Conservation (phyloP, 2,329 filamentous ascomycete species). For the Pochonia chlamydosporia region DNA sequence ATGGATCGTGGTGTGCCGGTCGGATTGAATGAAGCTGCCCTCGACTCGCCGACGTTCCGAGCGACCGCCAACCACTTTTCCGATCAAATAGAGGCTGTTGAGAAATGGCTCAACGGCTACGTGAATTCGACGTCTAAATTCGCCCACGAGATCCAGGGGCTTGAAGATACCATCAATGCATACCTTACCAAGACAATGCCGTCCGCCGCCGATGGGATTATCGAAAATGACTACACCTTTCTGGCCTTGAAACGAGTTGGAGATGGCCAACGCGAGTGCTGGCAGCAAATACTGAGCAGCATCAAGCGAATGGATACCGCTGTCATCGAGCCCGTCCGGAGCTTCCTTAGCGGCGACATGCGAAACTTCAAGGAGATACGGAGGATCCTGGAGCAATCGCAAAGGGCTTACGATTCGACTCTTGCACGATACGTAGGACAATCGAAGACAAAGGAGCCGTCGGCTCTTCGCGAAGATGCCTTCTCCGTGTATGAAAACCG, state of each 20-base stretch:
- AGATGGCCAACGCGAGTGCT: conserved; percentile 84
- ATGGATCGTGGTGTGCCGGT: conserved; percentile 57
- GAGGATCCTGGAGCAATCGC: conserved; percentile 67
- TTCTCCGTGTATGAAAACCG: conserved; percentile 92
- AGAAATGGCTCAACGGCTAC: conserved; percentile 78
- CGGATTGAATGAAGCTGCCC: conserved; percentile 84
- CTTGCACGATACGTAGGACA: conserved; percentile 78
- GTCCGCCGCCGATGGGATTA: conserved; percentile 71
- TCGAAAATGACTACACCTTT: conserved; percentile 94
- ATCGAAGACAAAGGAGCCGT: conserved; percentile 90
- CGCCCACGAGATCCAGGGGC: conserved; percentile 57
- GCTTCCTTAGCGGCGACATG: conserved; percentile 74
- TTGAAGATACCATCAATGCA: conserved; percentile 74
- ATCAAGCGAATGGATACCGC: conserved; percentile 72
- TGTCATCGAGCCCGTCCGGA: conserved; percentile 75
- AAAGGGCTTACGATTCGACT: conserved; percentile 78
- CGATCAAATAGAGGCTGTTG: conserved; percentile 86
- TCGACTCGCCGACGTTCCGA: conserved; percentile 94
- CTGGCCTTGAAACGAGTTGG: conserved; percentile 79
- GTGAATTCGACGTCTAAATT: conserved; percentile 48
- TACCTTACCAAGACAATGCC: conserved; percentile 75
- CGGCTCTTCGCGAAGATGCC: conserved; percentile 84
- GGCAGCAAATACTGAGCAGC: conserved; percentile 66
- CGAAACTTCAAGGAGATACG: conserved; percentile 81
- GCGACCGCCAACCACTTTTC: conserved; percentile 79